Base-by-base conservation (phyloP, 1,139 yeast species). In the Wickerhamiella pararugosa region DNA sequence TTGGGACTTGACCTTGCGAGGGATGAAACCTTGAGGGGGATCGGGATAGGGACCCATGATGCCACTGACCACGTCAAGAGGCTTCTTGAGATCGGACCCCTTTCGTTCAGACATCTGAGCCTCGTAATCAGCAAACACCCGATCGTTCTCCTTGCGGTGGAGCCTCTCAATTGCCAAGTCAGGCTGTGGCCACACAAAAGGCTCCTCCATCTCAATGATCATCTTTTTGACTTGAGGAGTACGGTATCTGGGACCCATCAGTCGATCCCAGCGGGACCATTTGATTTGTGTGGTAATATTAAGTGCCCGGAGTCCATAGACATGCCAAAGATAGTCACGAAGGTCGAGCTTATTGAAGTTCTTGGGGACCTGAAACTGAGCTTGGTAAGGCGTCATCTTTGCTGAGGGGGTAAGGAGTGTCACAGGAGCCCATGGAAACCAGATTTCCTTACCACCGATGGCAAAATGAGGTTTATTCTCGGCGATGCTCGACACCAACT, bases 201-300 rank as follows among this genome's bases (percentile, higher is more conserved):
- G 96, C 50, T 84, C 84, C 43, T 75, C 76, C 90, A 87, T 80
- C 55, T 84, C 95, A 43, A 86, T 79, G 11, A 95, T 86, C 96
- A 87, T 87, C 62, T 86, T 84, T 66, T 87, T 87, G 53, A 73
- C 72, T 63, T 84, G 95, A 2, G 93, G 78, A 6, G 70, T 67
- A 62, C 95, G 75, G 60, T 77, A 73, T 54, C 95, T 75, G 44
- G 74, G 67, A 28, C 73, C 69, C 55, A 92, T 70, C 21, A 65
- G 63, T n/a, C 49, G 46, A 25, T 43, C 45, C 65, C 74, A 84
- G 53, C 66, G 73, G 2, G 82, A 83, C 56, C 84, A 93, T 53
- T 79, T 68, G 47, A 87, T 70, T 55, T 86, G 94, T 15, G 90
- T 82, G 1, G 95, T 83, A 33, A 87, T 73, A 58, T 82, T 83